A percentile compares a stretch with the other conserved stretches of the same genome.
phyloP scores from a whole-genome alignment of 192 early-diverging fungal species.

The Umbelopsis isabellina region DNA sequence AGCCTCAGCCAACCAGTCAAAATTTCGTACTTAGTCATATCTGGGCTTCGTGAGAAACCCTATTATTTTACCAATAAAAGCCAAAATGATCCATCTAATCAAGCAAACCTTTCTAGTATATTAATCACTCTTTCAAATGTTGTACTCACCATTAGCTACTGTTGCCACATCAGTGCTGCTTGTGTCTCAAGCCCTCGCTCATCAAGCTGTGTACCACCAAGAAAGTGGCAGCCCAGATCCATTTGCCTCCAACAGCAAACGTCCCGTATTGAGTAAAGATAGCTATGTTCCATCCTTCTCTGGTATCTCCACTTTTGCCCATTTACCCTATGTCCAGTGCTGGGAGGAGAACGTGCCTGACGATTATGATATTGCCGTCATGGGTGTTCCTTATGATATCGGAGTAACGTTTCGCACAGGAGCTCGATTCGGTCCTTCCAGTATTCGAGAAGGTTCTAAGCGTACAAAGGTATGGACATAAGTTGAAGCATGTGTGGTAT shows the following conservation, averaged over 20 bases:
- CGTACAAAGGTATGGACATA: conserved; percentile 32
- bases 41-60: too few relatives aligned
- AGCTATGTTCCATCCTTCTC: conserved; percentile 31
- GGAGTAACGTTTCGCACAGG: conserved; percentile 43
- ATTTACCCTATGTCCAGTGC: conserved; percentile 37
- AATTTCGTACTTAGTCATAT: not conserved
- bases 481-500: not conserved
- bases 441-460: conserved; percentile 36
- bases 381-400: conserved; percentile 41
- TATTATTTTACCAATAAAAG: too few relatives aligned
- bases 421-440: conserved; percentile 41
- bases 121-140: not conserved
- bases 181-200: not conserved
- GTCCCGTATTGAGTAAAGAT: conserved; percentile 30
- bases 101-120: too few relatives aligned
- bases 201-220: conserved; percentile 13
- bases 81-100: too few relatives aligned
- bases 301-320: conserved; percentile 42
- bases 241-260: conserved; percentile 17
- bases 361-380: conserved; percentile 41
- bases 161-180: not conserved
- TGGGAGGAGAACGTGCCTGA: conserved; percentile 30
- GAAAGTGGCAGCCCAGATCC: not conserved
- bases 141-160: not conserved
- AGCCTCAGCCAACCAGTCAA: too few relatives aligned